A percentile compares a stretch with the other conserved stretches of the same genome.
These are phyloP conservation scores for Trypanosoma rangeli DNA, from an alignment of 208 protist genomes.

Conservation along the genomic window DNA sequence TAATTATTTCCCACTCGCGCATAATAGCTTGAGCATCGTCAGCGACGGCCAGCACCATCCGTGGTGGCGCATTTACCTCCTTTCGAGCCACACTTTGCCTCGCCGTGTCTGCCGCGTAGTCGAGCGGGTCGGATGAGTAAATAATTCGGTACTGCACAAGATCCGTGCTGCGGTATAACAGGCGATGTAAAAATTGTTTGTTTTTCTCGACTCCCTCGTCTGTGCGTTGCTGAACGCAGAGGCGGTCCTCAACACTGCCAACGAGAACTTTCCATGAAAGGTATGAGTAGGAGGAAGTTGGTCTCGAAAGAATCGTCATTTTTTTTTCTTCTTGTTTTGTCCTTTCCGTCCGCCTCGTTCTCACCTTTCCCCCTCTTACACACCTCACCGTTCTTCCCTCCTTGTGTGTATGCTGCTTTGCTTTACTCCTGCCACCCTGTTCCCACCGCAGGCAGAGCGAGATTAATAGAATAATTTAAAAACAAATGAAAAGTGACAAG, in stretches of 20 bases:
- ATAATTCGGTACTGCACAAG: slow-evolving; percentile 44
- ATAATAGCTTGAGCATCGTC: slow-evolving; percentile 9
- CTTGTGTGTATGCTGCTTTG: not conserved
- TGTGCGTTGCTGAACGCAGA: slow-evolving; percentile 54
- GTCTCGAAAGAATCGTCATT: slow-evolving; percentile 29
- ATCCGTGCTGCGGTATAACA: slow-evolving; percentile 22
- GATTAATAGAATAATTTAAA: not conserved
- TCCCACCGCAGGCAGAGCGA: not conserved
- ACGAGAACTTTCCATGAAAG: slow-evolving; percentile 47
- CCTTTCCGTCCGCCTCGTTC: not conserved
- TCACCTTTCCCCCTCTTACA: too few species aligned
- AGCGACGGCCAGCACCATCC: slow-evolving; percentile 37
- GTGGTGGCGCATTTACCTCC: not conserved
- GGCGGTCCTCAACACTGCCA: slow-evolving; percentile 23
- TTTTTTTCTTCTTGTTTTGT: slow-evolving; percentile 4
- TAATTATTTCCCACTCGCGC: slow-evolving; percentile 22
- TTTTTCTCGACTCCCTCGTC: slow-evolving; percentile 36
- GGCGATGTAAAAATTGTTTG: slow-evolving; percentile 29
- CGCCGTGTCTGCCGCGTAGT: slow-evolving; percentile 31
- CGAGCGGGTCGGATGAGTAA: slow-evolving; percentile 32
- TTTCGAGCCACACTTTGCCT: not conserved
- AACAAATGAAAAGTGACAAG: too few species aligned
- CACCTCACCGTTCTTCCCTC: not conserved
- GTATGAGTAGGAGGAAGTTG: slow-evolving; percentile 17
- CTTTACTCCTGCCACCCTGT: not conserved